phyloP scores from a whole-genome alignment of 1,284 basidiomycete species.

The Tausonia pullulans region DNA sequence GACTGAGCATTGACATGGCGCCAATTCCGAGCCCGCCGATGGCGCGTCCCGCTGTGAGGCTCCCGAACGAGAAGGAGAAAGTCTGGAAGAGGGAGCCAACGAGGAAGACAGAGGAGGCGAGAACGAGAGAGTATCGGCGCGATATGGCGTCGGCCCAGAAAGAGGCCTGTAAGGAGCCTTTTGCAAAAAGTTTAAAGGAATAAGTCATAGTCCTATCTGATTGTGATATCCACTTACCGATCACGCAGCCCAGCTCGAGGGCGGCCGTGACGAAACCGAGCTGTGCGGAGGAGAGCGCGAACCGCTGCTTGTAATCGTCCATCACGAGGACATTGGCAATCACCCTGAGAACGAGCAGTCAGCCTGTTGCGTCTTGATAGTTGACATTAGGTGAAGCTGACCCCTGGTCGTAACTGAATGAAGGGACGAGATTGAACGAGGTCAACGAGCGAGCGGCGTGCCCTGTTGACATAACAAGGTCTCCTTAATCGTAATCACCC shows the following conservation, averaged over 20 bases:
- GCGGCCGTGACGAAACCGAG: slow-evolving; percentile 60
- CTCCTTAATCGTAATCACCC: too few species aligned
- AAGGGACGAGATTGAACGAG: neutral
- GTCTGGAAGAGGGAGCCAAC: slow-evolving; percentile 59
- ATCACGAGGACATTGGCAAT: slow-evolving; percentile 76
- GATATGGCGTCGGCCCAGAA: slow-evolving; percentile 55
- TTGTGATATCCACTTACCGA: neutral
- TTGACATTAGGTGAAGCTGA: too few species aligned
- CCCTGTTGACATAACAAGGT: neutral
- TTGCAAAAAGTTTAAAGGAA: slow-evolving; percentile 55
- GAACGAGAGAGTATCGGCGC: slow-evolving; percentile 51
- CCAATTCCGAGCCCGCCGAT: slow-evolving; percentile 70
- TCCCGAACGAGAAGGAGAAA: slow-evolving; percentile 44
- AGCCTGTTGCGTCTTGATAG: neutral
- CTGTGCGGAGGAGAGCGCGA: slow-evolving; percentile 57
- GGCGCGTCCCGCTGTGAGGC: slow-evolving; percentile 54
- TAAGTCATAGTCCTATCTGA: neutral
- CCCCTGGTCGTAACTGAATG: neutral
- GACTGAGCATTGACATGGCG: slow-evolving; percentile 62
- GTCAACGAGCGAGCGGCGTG: neutral
- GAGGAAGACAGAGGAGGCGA: slow-evolving; percentile 57
- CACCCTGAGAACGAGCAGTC: slow-evolving; percentile 29
- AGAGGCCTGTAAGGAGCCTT: slow-evolving; percentile 57
- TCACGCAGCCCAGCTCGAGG: neutral
- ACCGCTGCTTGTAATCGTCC: slow-evolving; percentile 53